A percentile compares a stretch with the other conserved stretches of the same genome.
These are phyloP conservation scores for Ganoderma lucidum DNA, from an alignment of 1,284 basidiomycete genomes.

Conservation along the genomic window DNA sequence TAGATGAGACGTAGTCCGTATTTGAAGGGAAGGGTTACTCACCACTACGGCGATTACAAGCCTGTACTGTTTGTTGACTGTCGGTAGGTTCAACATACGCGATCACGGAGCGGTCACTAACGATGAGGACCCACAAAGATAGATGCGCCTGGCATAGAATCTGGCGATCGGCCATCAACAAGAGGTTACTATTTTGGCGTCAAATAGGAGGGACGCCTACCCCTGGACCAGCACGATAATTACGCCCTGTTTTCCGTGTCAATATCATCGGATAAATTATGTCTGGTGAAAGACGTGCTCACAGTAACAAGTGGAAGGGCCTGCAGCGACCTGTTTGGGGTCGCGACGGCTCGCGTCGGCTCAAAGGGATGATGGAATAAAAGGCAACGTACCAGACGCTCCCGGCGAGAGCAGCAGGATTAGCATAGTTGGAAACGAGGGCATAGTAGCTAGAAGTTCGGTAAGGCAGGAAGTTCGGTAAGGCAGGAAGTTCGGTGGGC, in stretches of 20 bases:
- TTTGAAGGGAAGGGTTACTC: not conserved
- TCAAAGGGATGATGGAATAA: no score
- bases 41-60: not conserved
- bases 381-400: not conserved
- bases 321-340: not conserved
- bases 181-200: not conserved
- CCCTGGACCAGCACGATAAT: slow-evolving; percentile 2
- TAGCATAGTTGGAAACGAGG: not conserved
- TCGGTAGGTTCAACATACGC: not conserved
- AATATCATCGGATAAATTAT: not conserved
- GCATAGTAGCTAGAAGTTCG: not conserved
- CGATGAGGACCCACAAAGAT: not conserved
- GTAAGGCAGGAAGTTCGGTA: not conserved
- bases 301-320: slow-evolving; percentile 3
- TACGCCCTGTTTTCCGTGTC: not conserved
- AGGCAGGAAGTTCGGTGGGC: not conserved
- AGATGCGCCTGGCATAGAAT: slow-evolving; percentile 3
- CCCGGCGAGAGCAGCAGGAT: not conserved
- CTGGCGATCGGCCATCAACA: not conserved
- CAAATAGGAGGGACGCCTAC: not conserved
- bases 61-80: slow-evolving; percentile 1
- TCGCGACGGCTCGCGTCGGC: not conserved
- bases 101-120: not conserved
- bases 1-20: not conserved
- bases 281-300: not conserved